A percentile compares a stretch with the other conserved stretches of the same genome.
Evolutionary conservation across 305 asterid species (phyloP).

Genomic region (Solanum hybrid): DNA sequence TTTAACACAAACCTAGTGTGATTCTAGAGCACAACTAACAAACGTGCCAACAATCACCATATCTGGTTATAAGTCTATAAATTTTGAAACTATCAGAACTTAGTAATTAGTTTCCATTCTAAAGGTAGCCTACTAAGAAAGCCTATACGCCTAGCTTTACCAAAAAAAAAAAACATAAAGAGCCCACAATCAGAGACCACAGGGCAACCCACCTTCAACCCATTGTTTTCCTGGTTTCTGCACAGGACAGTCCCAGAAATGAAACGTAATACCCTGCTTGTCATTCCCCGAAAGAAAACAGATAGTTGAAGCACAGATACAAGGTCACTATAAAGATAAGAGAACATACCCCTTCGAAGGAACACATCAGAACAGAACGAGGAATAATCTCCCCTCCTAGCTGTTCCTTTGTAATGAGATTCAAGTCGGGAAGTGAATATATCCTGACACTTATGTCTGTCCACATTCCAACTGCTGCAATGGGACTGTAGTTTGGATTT

Average conservation of each 20-base stretch:
- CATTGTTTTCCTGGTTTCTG: not conserved
- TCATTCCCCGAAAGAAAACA: not conserved
- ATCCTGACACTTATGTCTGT: constrained; percentile 31
- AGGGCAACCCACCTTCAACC: not conserved
- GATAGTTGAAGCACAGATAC: not conserved
- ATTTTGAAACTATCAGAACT: not conserved
- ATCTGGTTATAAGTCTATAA: not conserved
- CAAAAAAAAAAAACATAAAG: not conserved
- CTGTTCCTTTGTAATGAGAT: constrained; percentile 40
- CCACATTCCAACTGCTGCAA: constrained; percentile 59
- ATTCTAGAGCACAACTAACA: not conserved
- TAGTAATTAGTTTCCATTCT: not conserved
- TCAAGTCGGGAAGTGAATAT: constrained; percentile 81
- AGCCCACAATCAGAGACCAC: not conserved
- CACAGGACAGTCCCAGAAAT: not conserved
- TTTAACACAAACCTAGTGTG: not conserved
- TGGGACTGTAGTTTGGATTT: constrained; percentile 58
- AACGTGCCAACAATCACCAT: not conserved
- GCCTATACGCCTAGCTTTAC: not conserved
- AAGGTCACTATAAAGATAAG: constrained; percentile 3
- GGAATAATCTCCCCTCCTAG: constrained; percentile 94
- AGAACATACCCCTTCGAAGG: constrained; percentile 80
- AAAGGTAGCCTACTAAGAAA: not conserved
- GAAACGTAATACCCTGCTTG: not conserved
- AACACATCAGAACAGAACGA: constrained; percentile 77